phyloP scores from a whole-genome alignment of 139 green algal species.

The Zygnema cylindricum region DNA sequence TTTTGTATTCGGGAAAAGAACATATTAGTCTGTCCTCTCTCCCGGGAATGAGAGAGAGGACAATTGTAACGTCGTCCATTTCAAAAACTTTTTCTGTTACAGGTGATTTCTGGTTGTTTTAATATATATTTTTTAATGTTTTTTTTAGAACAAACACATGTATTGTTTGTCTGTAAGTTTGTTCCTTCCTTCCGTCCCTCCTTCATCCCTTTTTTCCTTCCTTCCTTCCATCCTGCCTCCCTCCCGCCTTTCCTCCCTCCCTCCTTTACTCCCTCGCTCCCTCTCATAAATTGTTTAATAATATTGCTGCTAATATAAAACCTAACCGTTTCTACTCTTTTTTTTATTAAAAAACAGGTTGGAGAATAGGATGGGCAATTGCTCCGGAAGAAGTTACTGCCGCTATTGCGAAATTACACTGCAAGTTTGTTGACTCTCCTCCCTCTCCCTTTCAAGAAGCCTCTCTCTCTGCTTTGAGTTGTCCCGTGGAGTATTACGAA shows the following conservation, averaged over 20 bases:
- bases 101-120: too few species aligned
- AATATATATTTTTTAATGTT: too few species aligned
- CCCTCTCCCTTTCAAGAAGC: conserved; percentile 58
- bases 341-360: too few species aligned
- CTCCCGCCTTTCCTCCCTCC: too few species aligned
- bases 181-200: too few species aligned
- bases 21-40: conserved; percentile 30
- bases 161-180: too few species aligned
- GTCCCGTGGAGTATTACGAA: conserved; percentile 3
- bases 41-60: conserved; percentile 41
- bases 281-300: neutral
- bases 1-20: neutral
- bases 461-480: neutral
- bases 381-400: conserved; percentile 39
- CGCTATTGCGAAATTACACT: conserved; percentile 46
- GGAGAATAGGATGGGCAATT: conserved; percentile 60
- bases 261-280: too few species aligned
- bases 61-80: conserved; percentile 58
- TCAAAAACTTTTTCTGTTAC: conserved; percentile 62
- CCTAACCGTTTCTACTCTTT: neutral
- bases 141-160: too few species aligned
- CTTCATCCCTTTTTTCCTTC: too few species aligned
- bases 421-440: conserved; percentile 54
- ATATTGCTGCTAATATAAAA: conserved; percentile 1
- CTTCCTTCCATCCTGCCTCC: too few species aligned